Evolutionary conservation across 805 yeast species (phyloP).

Genomic region (Saccharomycopsis sp.): DNA sequence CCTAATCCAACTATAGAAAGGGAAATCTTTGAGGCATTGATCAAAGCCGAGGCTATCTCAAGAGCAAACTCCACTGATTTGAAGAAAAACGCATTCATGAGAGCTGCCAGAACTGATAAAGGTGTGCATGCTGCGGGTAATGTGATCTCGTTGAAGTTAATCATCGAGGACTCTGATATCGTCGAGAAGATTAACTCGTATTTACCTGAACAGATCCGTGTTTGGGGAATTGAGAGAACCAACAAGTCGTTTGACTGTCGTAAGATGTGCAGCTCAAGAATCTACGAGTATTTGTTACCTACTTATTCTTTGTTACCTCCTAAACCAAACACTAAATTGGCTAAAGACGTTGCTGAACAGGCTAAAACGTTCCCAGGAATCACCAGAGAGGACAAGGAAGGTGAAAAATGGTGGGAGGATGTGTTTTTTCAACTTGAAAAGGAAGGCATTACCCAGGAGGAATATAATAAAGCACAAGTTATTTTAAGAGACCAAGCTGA

Average conservation of each 20-base stretch:
- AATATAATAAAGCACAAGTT: slow-evolving; percentile 28
- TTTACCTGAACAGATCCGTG: slow-evolving; percentile 79
- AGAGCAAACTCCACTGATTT: slow-evolving; percentile 82
- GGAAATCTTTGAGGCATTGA: slow-evolving; percentile 75
- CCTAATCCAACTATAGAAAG: slow-evolving; percentile 87
- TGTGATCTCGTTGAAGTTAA: slow-evolving; percentile 75
- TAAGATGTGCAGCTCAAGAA: slow-evolving; percentile 90
- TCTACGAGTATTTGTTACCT: slow-evolving; percentile 91
- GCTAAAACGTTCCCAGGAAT: slow-evolving; percentile 50
- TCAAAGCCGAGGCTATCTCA: slow-evolving; percentile 83
- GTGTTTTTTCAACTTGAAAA: slow-evolving; percentile 34
- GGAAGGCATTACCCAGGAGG: slow-evolving; percentile 36
- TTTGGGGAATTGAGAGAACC: slow-evolving; percentile 89
- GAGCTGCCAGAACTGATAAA: slow-evolving; percentile 87
- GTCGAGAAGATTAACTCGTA: slow-evolving; percentile 63
- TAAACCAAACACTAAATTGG: slow-evolving; percentile 65
- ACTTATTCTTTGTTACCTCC: slow-evolving; percentile 89
- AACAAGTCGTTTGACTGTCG: slow-evolving; percentile 92
- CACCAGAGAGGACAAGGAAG: slow-evolving; percentile 59
- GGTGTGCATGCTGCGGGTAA: slow-evolving; percentile 98
- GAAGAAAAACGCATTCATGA: slow-evolving; percentile 79
- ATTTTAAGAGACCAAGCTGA: slow-evolving; percentile 27
- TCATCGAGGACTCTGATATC: slow-evolving; percentile 69
- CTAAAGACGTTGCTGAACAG: slow-evolving; percentile 49
- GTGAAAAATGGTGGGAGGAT: slow-evolving; percentile 64